A percentile compares a stretch with the other conserved stretches of the same genome.
phyloP scores from a whole-genome alignment of 495 filamentous ascomycete species.

The Cercophora scortea region DNA sequence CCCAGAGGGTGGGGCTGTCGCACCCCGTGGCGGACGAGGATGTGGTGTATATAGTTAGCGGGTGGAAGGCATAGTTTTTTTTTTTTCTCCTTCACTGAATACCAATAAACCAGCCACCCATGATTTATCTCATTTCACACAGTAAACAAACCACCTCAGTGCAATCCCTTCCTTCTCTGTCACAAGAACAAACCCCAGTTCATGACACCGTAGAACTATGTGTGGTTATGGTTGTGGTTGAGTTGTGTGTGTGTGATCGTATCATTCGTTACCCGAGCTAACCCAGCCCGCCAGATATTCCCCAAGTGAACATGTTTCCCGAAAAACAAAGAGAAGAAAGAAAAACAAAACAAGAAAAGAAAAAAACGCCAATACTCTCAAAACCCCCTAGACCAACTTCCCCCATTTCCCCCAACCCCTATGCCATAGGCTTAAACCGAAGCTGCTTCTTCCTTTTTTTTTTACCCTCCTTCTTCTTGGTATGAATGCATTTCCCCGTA shows the following conservation, averaged over 20 bases:
- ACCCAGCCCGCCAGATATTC: background rate
- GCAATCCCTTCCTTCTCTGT: no score
- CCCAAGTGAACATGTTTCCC: background rate
- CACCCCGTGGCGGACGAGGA: conserved; percentile 92
- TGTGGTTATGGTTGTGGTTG: background rate
- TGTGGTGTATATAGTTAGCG: conserved; percentile 93
- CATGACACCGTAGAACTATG: background rate
- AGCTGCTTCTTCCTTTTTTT: no score
- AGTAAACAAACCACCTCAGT: no score
- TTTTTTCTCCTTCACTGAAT: no score
- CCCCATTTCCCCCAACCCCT: no score
- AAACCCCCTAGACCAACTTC: no score
- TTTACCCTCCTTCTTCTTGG: no score
- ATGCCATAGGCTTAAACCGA: no score
- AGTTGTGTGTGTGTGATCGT: conserved; percentile 4
- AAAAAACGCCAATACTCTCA: background rate
- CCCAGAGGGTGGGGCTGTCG: conserved; percentile 82
- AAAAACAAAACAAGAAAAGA: background rate
- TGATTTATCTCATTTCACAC: no score
- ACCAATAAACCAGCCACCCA: no score
- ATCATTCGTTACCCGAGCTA: conserved; percentile 4
- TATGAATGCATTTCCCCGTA: no score
- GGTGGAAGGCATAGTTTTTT: conserved; percentile 46
- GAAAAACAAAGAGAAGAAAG: background rate
- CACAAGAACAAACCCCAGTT: background rate